These are phyloP conservation scores for Hypoxylon sp. DNA, from an alignment of 2,329 filamentous ascomycete species.

Conservation along the genomic window DNA sequence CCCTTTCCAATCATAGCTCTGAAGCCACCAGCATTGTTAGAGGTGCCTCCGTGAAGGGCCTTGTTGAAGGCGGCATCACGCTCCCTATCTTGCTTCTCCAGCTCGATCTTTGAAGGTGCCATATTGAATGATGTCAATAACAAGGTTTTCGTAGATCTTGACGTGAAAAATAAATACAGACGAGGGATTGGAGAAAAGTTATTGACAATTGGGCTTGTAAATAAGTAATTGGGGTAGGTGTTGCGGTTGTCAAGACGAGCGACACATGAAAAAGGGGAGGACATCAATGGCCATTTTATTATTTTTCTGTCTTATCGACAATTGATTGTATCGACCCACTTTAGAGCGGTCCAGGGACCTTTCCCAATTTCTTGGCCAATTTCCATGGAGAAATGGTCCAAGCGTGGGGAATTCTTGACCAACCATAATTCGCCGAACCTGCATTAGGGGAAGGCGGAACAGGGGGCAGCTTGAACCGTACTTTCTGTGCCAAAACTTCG, in stretches of 20 bases:
- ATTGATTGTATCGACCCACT: constrained; percentile 21
- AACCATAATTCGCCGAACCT: constrained; percentile 27
- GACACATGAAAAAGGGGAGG: constrained; percentile 17
- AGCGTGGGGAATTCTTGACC: constrained; percentile 9
- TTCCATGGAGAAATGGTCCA: constrained; percentile 22
- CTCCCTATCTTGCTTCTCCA: constrained; percentile 83
- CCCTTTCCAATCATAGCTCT: constrained; percentile 88
- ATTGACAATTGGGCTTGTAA: no score
- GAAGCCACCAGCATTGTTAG: constrained; percentile 75
- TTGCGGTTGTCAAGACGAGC: constrained; percentile 10
- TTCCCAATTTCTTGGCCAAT: constrained; percentile 31
- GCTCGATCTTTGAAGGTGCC: constrained; percentile 55
- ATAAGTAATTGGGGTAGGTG: neutral
- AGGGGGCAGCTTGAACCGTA: constrained; percentile 19
- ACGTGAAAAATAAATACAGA: neutral
- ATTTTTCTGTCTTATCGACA: constrained; percentile 32
- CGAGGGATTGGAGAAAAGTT: neutral
- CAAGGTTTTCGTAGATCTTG: constrained; percentile 1
- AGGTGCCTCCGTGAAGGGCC: constrained; percentile 79
- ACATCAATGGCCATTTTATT: constrained; percentile 27
- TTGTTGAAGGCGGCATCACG: constrained; percentile 93
- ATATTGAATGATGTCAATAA: constrained; percentile 50
- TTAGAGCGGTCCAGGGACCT: constrained; percentile 5
- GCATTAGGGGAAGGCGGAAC: constrained; percentile 33
- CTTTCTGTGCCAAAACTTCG: constrained; percentile 6